Evolutionary conservation across 768 basidiomycete species (phyloP).

Genomic region (Lyophyllum shimeji): DNA sequence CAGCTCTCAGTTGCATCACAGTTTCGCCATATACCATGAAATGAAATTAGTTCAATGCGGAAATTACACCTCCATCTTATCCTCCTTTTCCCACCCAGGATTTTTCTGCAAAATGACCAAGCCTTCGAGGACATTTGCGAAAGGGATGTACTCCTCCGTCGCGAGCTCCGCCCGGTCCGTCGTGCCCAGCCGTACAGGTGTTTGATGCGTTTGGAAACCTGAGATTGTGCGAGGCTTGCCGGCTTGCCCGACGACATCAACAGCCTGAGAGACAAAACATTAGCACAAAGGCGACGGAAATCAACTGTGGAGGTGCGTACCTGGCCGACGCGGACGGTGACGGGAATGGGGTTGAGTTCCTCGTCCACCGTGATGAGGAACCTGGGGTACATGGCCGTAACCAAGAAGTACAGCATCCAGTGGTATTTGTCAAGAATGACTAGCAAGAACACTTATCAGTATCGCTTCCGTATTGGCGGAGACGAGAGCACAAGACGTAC

Average conservation of each 20-base stretch:
- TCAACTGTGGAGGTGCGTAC: conserved; percentile 36
- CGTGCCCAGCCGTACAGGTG: conserved; percentile 93
- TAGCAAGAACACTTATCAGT: conserved; percentile 27
- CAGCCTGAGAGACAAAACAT: conserved; percentile 55
- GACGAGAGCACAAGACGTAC: conserved; percentile 50
- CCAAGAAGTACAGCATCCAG: conserved; percentile 98
- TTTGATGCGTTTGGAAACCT: conserved; percentile 97
- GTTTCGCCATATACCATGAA: not conserved
- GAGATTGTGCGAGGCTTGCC: conserved; percentile 96
- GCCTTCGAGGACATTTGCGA: conserved; percentile 86
- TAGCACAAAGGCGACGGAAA: not conserved
- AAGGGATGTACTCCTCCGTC: conserved; percentile 95
- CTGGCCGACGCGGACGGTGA: conserved; percentile 94
- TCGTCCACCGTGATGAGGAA: conserved; percentile 98
- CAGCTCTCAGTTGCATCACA: not conserved
- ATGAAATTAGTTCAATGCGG: conserved; percentile 10
- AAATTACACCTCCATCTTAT: conserved; percentile 74
- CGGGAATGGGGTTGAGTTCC: conserved; percentile 78
- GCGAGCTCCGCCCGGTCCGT: conserved; percentile 94
- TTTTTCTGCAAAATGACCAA: conserved; percentile 92
- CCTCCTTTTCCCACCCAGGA: conserved; percentile 85
- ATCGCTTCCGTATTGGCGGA: not conserved
- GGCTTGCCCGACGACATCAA: conserved; percentile 97
- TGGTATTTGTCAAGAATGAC: conserved; percentile 94
- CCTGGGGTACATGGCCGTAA: conserved; percentile 95